phyloP scores from a whole-genome alignment of 2,329 filamentous ascomycete species.

The Aspergillus sp. region DNA sequence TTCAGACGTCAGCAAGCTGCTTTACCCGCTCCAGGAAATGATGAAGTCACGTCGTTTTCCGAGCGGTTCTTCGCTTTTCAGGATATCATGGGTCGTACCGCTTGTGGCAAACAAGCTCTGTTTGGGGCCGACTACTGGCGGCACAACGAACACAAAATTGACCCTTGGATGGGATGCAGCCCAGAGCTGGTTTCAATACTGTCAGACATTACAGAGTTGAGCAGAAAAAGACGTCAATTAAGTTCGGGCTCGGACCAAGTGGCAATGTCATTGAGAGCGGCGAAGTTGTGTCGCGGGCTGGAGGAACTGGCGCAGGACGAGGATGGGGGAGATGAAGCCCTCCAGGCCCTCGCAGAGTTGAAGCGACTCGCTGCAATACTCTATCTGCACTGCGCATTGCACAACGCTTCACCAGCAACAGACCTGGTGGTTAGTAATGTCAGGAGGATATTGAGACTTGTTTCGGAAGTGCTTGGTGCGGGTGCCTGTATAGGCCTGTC shows the following conservation, averaged over 20 bases:
- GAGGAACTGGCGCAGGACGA: conserved; percentile 36
- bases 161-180: conserved; percentile 52
- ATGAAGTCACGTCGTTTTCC: conserved; percentile 37
- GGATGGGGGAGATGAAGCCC: conserved; percentile 31
- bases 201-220: conserved; percentile 50
- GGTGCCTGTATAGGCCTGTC: conserved; percentile 37
- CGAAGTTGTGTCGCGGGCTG: conserved; percentile 35
- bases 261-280: conserved; percentile 33
- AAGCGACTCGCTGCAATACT: conserved; percentile 47
- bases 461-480: conserved; percentile 35
- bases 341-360: conserved; percentile 41
- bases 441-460: conserved; percentile 34
- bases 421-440: conserved; percentile 34
- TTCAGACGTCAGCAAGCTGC: conserved; percentile 33
- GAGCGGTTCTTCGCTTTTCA: conserved; percentile 54
- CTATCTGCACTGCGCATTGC: conserved; percentile 49
- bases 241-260: conserved; percentile 23
- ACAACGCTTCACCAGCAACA: conserved; percentile 44
- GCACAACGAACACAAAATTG: conserved; percentile 37
- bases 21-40: conserved; percentile 13
- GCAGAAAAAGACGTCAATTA: conserved; percentile 33
- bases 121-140: conserved; percentile 52
- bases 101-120: conserved; percentile 48
- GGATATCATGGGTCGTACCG: conserved; percentile 53
- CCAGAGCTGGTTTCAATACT: conserved; percentile 49